phyloP scores from a whole-genome alignment of 306 rosid genomes.

The Begonia fuchsioides region DNA sequence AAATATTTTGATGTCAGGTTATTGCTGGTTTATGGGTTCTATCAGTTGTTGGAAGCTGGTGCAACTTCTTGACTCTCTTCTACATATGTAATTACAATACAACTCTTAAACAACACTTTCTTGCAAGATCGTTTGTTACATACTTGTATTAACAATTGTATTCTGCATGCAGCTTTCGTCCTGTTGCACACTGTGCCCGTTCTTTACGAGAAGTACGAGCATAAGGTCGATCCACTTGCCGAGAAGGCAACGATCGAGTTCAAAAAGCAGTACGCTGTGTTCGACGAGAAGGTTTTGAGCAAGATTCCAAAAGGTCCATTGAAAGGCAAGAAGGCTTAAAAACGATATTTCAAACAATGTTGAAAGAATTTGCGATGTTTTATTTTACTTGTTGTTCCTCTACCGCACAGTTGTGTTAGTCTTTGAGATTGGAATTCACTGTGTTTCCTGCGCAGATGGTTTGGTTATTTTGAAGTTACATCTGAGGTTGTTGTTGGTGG shows the following conservation, averaged over 20 bases:
- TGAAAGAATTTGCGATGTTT: no score
- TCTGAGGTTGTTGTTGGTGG: no score
- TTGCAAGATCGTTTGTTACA: no score
- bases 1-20: constrained; percentile 20
- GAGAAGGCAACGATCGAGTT: constrained; percentile 56
- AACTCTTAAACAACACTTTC: neutral
- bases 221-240: constrained; percentile 55
- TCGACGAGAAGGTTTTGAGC: constrained; percentile 79
- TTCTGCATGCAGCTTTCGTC: constrained; percentile 51
- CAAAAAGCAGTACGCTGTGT: constrained; percentile 78
- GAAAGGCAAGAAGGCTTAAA: constrained; percentile 49
- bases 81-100: constrained; percentile 50
- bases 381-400: no score
- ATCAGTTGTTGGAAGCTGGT: constrained; percentile 54
- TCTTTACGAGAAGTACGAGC: constrained; percentile 76
- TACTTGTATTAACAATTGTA: no score
- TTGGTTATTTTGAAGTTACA: no score
- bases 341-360: no score
- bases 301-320: constrained; percentile 58
- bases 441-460: no score
- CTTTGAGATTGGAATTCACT: no score
- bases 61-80: constrained; percentile 81
- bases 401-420: no score
- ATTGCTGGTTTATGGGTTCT: constrained; percentile 82
- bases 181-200: constrained; percentile 77